Conservation (phyloP, 1,139 yeast species). For the Candida sp. region DNA sequence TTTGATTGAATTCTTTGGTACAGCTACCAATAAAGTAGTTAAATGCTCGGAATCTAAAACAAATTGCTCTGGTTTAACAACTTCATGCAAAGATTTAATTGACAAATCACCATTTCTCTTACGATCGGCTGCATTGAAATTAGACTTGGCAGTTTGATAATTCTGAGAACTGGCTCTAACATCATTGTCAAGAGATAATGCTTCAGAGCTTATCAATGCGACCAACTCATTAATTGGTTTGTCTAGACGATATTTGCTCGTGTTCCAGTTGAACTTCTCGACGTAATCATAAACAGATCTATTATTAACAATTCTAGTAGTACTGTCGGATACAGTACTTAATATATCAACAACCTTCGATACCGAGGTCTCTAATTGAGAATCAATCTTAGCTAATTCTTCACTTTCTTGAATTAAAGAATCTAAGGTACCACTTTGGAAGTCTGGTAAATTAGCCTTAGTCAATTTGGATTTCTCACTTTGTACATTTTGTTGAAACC, state of each 20-base stretch:
- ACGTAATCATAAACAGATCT: constrained; percentile 58
- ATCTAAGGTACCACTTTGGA: constrained; percentile 94
- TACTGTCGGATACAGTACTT: constrained; percentile 41
- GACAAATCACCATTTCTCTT: constrained; percentile 92
- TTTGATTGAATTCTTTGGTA: constrained; percentile 61
- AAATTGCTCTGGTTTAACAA: constrained; percentile 82
- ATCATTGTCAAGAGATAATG: constrained; percentile 78
- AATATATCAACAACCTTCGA: constrained; percentile 76
- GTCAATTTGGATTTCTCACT: constrained; percentile 41
- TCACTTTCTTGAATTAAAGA: constrained; percentile 88
- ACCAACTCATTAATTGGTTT: constrained; percentile 78
- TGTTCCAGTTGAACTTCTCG: constrained; percentile 81
- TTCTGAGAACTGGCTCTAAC: constrained; percentile 66
- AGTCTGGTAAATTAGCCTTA: constrained; percentile 69
- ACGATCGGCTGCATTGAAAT: constrained; percentile 83
- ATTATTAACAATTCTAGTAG: constrained; percentile 36
- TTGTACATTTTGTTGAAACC: constrained; percentile 42
- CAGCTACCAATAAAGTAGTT: constrained; percentile 79
- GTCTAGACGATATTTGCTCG: constrained; percentile 81
- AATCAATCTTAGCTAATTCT: constrained; percentile 78
- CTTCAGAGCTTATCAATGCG: constrained; percentile 68
- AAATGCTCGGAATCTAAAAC: constrained; percentile 84
- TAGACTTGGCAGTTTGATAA: constrained; percentile 81
- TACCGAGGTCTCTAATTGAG: constrained; percentile 66
- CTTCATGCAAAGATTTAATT: constrained; percentile 84